Conservation (phyloP, 441 rosid genomes). For the Corymbia calophylla region DNA sequence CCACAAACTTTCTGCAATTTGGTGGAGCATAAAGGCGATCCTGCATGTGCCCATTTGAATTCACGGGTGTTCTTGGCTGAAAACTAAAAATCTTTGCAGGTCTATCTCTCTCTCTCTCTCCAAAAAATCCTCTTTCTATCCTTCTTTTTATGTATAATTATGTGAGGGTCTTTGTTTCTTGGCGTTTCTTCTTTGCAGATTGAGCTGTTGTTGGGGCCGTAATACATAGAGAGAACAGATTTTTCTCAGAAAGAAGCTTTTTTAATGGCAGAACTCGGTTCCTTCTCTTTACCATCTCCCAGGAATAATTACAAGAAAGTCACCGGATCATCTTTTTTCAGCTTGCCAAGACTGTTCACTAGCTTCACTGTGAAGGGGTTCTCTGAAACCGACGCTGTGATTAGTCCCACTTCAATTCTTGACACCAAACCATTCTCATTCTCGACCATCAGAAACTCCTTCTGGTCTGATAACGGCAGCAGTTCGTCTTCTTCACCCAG, state of each 20-base stretch:
- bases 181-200: neutral
- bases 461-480: constrained; percentile 1
- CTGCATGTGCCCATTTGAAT: neutral
- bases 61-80: neutral
- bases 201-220: neutral
- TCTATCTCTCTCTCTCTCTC: neutral
- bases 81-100: neutral
- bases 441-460: neutral
- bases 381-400: neutral
- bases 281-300: neutral
- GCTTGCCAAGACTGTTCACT: constrained; percentile 4
- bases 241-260: neutral
- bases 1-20: neutral
- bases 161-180: neutral
- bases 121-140: neutral
- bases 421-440: constrained; percentile 1
- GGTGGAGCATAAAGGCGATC: neutral
- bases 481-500: neutral
- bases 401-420: constrained; percentile 5
- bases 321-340: neutral
- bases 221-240: neutral
- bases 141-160: neutral
- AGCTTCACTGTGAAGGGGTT: neutral
- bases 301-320: neutral
- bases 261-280: neutral